Conservation (phyloP, 495 filamentous ascomycete species). For the Talaromyces ruber region DNA sequence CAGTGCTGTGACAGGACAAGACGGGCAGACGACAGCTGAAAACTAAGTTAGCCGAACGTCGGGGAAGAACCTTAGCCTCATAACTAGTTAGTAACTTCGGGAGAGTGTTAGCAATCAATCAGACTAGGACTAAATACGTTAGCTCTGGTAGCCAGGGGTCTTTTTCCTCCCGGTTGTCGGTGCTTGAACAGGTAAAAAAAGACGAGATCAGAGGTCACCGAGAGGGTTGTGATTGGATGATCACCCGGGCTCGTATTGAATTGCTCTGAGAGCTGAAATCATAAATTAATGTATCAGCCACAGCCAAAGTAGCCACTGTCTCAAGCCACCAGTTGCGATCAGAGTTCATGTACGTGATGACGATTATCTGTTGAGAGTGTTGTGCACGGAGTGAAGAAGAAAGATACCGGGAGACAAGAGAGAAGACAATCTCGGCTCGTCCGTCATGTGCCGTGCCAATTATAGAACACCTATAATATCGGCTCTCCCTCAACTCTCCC, state of each 20-base stretch:
- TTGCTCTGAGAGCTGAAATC: no score
- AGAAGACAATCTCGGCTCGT: background rate
- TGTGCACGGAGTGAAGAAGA: background rate
- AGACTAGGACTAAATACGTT: background rate
- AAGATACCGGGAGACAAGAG: background rate
- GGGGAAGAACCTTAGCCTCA: background rate
- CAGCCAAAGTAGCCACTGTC: background rate
- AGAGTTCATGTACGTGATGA: background rate
- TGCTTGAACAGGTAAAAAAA: background rate
- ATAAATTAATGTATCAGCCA: background rate
- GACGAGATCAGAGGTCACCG: background rate
- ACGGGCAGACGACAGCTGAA: slow-evolving; percentile 1
- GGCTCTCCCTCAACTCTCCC: background rate
- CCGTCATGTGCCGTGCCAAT: background rate
- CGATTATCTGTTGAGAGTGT: background rate
- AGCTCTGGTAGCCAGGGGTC: background rate
- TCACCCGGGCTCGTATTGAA: background rate
- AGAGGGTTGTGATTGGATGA: background rate
- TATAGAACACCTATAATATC: background rate
- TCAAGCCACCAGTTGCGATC: background rate
- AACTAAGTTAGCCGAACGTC: background rate
- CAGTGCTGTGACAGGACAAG: background rate
- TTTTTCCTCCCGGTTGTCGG: background rate
- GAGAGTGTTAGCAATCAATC: background rate
- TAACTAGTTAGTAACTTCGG: background rate